These are phyloP conservation scores for Cercophora scortea DNA, from an alignment of 495 filamentous ascomycete species.

Conservation along the genomic window DNA sequence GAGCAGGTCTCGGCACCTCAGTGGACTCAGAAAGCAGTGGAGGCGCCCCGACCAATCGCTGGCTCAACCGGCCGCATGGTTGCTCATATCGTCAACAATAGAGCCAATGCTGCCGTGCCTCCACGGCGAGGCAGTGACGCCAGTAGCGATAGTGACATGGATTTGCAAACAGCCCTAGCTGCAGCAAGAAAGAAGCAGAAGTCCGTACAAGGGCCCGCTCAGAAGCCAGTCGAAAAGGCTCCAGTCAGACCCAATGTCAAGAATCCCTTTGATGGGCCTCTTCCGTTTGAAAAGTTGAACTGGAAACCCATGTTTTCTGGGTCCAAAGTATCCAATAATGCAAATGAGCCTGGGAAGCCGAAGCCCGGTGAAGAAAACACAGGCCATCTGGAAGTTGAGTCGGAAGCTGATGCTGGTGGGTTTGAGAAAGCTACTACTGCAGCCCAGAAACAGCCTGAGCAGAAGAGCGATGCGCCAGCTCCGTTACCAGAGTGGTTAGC, in stretches of 20 bases:
- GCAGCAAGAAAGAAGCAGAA: slow-evolving; percentile 35
- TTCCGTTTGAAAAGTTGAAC: slow-evolving; percentile 84
- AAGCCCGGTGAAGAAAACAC: slow-evolving; percentile 9
- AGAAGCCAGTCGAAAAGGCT: slow-evolving; percentile 13
- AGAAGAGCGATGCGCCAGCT: slow-evolving; percentile 45
- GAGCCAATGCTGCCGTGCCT: slow-evolving; percentile 46
- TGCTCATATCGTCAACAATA: slow-evolving; percentile 55
- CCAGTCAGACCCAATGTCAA: slow-evolving; percentile 30
- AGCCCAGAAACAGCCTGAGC: slow-evolving; percentile 28
- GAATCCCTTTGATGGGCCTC: slow-evolving; percentile 63
- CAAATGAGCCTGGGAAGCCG: slow-evolving; percentile 10
- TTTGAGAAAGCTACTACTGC: slow-evolving; percentile 32
- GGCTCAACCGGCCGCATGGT: slow-evolving; percentile 49
- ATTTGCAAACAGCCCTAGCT: slow-evolving; percentile 53
- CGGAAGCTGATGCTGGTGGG: slow-evolving; percentile 57
- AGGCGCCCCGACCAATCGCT: slow-evolving; percentile 43
- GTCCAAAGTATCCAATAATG: slow-evolving; percentile 27
- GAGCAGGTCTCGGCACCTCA: slow-evolving; percentile 41
- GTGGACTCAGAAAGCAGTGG: slow-evolving; percentile 48
- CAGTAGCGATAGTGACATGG: slow-evolving; percentile 55
- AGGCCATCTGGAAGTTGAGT: slow-evolving; percentile 20
- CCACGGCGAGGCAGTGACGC: slow-evolving; percentile 34
- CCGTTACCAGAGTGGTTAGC: slow-evolving; percentile 86
- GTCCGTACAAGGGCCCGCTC: slow-evolving; percentile 14
- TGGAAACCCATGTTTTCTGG: slow-evolving; percentile 52